These are phyloP conservation scores for Xerocomellus intermedius DNA, from an alignment of 768 basidiomycete species.

Conservation along the genomic window DNA sequence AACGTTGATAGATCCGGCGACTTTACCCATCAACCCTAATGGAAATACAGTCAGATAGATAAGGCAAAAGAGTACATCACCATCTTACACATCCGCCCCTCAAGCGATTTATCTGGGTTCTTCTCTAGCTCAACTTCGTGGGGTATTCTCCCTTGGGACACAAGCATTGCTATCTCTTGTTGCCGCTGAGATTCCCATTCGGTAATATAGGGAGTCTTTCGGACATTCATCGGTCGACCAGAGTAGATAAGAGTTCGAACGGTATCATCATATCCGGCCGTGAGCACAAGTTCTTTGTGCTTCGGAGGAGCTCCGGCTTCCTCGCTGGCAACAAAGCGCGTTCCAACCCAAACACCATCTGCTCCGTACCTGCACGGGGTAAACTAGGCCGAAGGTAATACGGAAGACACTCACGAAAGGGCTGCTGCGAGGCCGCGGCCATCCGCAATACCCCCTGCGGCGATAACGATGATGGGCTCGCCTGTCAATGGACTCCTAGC, in stretches of 20 bases:
- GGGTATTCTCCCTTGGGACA: conserved; percentile 67
- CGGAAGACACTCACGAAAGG: conserved; percentile 47
- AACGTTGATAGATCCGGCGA: conserved; percentile 68
- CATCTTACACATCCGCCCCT: conserved; percentile 57
- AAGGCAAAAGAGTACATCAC: neutral
- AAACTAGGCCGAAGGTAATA: neutral
- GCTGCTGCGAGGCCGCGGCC: conserved; percentile 78
- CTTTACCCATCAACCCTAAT: conserved; percentile 76
- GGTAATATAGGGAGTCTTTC: conserved; percentile 74
- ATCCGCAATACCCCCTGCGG: conserved; percentile 82
- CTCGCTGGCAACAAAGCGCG: conserved; percentile 78
- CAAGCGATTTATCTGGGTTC: conserved; percentile 64
- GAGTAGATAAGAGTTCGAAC: conserved; percentile 70
- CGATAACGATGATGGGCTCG: conserved; percentile 72
- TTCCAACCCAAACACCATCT: conserved; percentile 85
- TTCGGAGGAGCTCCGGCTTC: conserved; percentile 76
- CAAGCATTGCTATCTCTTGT: conserved; percentile 56
- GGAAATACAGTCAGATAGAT: conserved; percentile 1
- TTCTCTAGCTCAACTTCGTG: conserved; percentile 69
- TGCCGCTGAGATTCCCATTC: conserved; percentile 70
- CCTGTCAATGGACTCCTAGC: conserved; percentile 76
- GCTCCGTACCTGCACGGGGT: conserved; percentile 65
- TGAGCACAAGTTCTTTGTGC: conserved; percentile 67
- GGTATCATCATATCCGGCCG: conserved; percentile 75
- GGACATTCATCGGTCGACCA: conserved; percentile 80